These are phyloP conservation scores for Brassica hybrid DNA, from an alignment of 441 rosid species.

Conservation along the genomic window DNA sequence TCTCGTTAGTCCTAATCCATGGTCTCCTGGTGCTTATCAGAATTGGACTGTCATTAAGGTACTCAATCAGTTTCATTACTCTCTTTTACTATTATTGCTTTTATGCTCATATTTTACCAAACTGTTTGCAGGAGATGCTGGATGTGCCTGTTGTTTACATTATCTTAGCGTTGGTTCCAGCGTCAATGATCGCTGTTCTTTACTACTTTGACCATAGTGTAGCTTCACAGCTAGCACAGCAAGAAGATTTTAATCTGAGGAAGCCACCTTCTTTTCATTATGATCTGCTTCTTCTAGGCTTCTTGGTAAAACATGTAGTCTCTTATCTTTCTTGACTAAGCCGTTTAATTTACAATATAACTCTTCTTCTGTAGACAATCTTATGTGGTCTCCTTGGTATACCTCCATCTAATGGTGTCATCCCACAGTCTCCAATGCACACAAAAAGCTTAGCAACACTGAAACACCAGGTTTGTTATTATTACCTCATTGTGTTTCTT, in stretches of 20 bases:
- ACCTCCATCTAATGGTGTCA: conserved; percentile 78
- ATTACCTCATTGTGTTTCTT: too few species aligned
- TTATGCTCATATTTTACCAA: too few species aligned
- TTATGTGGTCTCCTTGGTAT: conserved; percentile 69
- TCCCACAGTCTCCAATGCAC: conserved; percentile 81
- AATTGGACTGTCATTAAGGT: conserved; percentile 74
- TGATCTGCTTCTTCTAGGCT: conserved; percentile 72
- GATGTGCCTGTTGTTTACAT: too few species aligned
- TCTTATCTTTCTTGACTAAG: conserved; percentile 18
- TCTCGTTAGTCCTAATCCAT: conserved; percentile 75
- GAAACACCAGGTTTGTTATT: conserved; percentile 56
- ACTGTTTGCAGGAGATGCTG: too few species aligned
- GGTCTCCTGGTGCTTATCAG: conserved; percentile 73
- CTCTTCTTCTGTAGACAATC: conserved; percentile 50
- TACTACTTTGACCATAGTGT: too few species aligned
- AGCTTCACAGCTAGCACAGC: conserved; percentile 82
- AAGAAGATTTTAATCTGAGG: conserved; percentile 70
- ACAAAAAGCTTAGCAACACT: conserved; percentile 72
- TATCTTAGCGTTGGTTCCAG: too few species aligned
- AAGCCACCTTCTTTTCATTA: conserved; percentile 71
- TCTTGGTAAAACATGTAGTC: conserved; percentile 51
- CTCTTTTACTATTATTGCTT: too few species aligned
- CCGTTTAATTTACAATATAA: not conserved
- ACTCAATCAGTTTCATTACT: conserved; percentile 8
- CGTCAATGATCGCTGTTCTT: too few species aligned